Conservation (phyloP, 257 asterid genomes). For the Mentha longifolia region DNA sequence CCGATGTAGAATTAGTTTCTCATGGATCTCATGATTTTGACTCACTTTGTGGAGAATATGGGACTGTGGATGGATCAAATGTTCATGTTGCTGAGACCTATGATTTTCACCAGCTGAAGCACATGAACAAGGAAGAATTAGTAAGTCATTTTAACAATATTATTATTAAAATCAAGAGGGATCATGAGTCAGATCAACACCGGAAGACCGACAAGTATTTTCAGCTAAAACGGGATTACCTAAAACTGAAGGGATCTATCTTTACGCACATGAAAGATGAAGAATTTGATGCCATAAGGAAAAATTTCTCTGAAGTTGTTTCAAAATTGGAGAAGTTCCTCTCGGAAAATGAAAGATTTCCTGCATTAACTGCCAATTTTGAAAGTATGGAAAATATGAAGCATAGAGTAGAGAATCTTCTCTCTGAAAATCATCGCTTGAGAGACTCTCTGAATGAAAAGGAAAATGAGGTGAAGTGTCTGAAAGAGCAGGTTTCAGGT, state of each 20-base stretch:
- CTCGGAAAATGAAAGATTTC: constrained; percentile 50
- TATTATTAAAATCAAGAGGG: constrained; percentile 71
- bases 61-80: constrained; percentile 45
- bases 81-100: constrained; percentile 58
- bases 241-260: constrained; percentile 57
- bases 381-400: constrained; percentile 51
- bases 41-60: constrained; percentile 57
- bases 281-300: constrained; percentile 67
- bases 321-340: constrained; percentile 68
- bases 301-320: constrained; percentile 63
- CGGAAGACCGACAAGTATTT: constrained; percentile 67
- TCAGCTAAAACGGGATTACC: constrained; percentile 63
- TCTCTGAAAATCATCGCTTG: constrained; percentile 68
- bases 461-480: constrained; percentile 59
- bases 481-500: constrained; percentile 59
- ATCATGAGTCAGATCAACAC: constrained; percentile 70
- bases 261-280: constrained; percentile 64
- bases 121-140: constrained; percentile 55
- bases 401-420: constrained; percentile 56
- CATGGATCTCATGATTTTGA: constrained; percentile 72
- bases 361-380: constrained; percentile 42
- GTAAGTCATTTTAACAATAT: constrained; percentile 61
- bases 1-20: constrained; percentile 57
- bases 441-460: constrained; percentile 53
- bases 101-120: constrained; percentile 63